Evolutionary conservation across 2,329 filamentous ascomycete species (phyloP), one percentile per base, ranked within the genome.

Genomic region (Phaeomoniella chlamydospora): DNA sequence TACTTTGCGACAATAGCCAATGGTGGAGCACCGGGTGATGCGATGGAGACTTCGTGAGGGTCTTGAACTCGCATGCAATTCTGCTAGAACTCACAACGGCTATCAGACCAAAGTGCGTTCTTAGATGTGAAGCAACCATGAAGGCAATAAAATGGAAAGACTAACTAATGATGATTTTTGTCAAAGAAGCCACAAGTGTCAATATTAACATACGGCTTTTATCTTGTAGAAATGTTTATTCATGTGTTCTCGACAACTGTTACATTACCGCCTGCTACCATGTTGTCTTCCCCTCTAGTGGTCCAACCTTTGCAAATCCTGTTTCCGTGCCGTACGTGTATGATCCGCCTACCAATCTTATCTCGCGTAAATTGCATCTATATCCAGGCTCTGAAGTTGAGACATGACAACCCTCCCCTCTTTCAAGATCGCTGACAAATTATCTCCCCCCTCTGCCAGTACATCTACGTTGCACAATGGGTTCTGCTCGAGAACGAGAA

Each of bases 1-100:
- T 98, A 88, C 68, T 98, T 94, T 63, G 90, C 90, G 44, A 93
- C 86, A 42, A 92, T 84, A 44, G 88, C 90, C 34, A 79, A 80
- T 41, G 45, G 46, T 18, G 76, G 58, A 40, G 62, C 55, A 50
- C 52, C 63, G 44, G 61, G 62, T 41, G 70, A 71, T 52, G 62
- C 57, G 42, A 71, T 69, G 68, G 62, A 67, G 51, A 73, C 64
- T 43, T 68, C 64, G 43, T 26, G n/a, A n/a, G n/a, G 22, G 6
- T 6, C 22, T 26, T 26, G n/a, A n/a, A n/a, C n/a, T n/a, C 64
- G n/a, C n/a, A n/a, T n/a, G n/a, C n/a, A n/a, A n/a, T n/a, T n/a
- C n/a, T n/a, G n/a, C n/a, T n/a, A n/a, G n/a, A n/a, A n/a, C n/a
- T n/a, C n/a, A n/a, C n/a, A n/a, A n/a, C n/a, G n/a, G n/a, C n/a